phyloP scores from a whole-genome alignment of 371 early-diverging fungal species.

The Apophysomyces sp. region DNA sequence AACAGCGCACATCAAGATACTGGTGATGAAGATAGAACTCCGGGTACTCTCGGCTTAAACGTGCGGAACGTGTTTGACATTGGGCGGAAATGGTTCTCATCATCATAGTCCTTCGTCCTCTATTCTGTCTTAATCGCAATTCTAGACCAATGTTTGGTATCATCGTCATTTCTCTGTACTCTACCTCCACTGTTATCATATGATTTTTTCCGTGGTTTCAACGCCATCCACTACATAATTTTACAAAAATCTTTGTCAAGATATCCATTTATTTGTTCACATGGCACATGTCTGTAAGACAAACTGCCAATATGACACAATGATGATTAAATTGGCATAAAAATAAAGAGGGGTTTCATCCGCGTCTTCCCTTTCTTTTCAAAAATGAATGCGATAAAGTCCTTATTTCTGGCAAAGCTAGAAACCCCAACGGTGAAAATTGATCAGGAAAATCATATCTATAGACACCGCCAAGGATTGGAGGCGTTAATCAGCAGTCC shows the following conservation, averaged over 20 bases:
- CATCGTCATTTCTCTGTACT: neutral
- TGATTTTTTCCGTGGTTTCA: too few relatives aligned
- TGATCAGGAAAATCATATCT: constrained; percentile 47
- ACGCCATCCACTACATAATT: too few relatives aligned
- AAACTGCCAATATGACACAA: too few relatives aligned
- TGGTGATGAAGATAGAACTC: constrained; percentile 1
- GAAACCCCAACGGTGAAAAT: constrained; percentile 40
- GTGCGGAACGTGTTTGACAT: constrained; percentile 24
- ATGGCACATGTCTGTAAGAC: too few relatives aligned
- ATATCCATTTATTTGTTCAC: too few relatives aligned
- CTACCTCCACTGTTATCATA: neutral
- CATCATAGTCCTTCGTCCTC: neutral
- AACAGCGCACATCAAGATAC: neutral
- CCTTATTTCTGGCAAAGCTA: constrained; percentile 25
- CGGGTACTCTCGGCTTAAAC: constrained; percentile 6
- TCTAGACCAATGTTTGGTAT: neutral
- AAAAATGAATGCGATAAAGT: constrained; percentile 20
- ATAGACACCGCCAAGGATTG: constrained; percentile 40
- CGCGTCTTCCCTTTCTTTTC: neutral
- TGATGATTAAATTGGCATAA: too few relatives aligned
- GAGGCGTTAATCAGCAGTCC: constrained; percentile 46
- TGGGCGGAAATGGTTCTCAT: constrained; percentile 24
- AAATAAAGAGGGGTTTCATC: too few relatives aligned
- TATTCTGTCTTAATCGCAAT: neutral
- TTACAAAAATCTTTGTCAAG: too few relatives aligned